A percentile compares a stretch with the other conserved stretches of the same genome.
Evolutionary conservation across 345 rosid species (phyloP).

Genomic region (Citrus australasica): DNA sequence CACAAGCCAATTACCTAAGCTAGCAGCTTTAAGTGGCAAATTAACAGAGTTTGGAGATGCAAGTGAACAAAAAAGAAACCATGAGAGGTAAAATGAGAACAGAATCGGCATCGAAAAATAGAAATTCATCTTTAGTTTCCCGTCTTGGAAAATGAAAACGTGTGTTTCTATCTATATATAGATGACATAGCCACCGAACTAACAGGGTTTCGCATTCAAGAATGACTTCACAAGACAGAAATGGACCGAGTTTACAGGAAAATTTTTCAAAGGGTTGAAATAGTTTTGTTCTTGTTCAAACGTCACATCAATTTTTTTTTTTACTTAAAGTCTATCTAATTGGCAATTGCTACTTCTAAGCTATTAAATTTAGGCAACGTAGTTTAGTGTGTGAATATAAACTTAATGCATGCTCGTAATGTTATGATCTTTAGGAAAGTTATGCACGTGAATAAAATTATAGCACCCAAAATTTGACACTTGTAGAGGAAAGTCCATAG

Average conservation of each 20-base stretch:
- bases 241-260: not conserved
- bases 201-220: not conserved
- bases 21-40: slow-evolving; percentile 29
- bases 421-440: not conserved
- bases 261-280: not conserved
- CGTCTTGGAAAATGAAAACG: not conserved
- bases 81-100: not conserved
- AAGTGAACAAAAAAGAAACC: not conserved
- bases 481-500: too few species aligned
- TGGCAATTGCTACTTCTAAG: not conserved
- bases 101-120: not conserved
- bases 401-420: not conserved
- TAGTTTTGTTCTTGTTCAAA: not conserved
- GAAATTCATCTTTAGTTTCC: not conserved
- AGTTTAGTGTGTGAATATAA: not conserved
- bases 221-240: not conserved
- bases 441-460: not conserved
- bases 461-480: too few species aligned
- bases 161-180: not conserved
- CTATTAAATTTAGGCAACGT: not conserved
- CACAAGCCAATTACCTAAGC: slow-evolving; percentile 39
- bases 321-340: not conserved
- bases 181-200: not conserved
- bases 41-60: not conserved
- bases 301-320: not conserved